Conservation (phyloP, 164 flowering plant genomes). For the Aristolochia fimbriata region DNA sequence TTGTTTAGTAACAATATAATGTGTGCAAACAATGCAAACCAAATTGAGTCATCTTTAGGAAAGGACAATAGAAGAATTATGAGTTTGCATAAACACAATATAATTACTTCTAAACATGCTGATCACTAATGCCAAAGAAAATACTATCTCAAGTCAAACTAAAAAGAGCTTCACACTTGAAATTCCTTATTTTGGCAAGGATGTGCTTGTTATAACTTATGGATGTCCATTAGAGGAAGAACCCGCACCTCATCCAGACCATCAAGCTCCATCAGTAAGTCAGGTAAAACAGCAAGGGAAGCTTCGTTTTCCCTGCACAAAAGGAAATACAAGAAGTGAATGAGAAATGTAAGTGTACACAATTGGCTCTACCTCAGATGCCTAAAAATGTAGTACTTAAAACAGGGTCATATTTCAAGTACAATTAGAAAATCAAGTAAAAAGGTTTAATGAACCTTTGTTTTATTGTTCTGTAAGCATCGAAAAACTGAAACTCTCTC, state of each 20-base stretch:
- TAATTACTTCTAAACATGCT: no score
- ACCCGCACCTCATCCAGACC: constrained; percentile 76
- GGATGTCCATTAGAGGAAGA: not conserved
- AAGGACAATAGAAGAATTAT: no score
- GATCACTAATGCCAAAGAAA: no score
- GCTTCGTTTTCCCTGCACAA: constrained; percentile 91
- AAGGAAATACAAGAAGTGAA: not conserved
- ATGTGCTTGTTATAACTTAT: no score
- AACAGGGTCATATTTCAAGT: not conserved
- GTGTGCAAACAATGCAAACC: no score
- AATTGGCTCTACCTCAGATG: not conserved
- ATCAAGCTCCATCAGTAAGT: constrained; percentile 86
- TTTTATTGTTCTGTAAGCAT: constrained; percentile 90
- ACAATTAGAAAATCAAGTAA: not conserved
- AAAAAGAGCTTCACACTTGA: no score
- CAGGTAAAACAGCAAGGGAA: constrained; percentile 91
- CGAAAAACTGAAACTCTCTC: constrained; percentile 90
- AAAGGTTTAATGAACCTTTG: constrained; percentile 45
- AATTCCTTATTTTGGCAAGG: no score
- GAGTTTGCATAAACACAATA: no score
- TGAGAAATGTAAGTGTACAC: not conserved
- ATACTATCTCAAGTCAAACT: no score
- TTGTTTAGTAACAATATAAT: no score
- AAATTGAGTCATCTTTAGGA: no score
- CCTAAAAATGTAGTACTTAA: not conserved